These are phyloP conservation scores for Dalechampia spathulata DNA, from an alignment of 441 rosid species.

Conservation along the genomic window DNA sequence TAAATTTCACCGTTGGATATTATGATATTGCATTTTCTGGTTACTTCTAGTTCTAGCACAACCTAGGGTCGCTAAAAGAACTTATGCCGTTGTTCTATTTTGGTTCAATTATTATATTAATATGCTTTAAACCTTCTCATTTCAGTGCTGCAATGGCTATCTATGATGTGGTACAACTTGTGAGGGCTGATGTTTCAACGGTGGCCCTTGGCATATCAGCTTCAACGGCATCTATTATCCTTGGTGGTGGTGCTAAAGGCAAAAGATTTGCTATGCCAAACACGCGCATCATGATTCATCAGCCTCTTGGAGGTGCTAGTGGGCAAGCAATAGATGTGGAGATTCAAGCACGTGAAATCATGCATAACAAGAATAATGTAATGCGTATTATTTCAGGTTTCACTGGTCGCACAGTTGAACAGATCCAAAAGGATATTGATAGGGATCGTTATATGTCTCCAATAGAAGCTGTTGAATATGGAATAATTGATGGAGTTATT, in stretches of 20 bases:
- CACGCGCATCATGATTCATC: slow-evolving; percentile 89
- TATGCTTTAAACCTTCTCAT: slow-evolving; percentile 11
- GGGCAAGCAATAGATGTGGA: slow-evolving; percentile 81
- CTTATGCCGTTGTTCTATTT: too few relatives aligned
- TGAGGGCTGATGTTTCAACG: slow-evolving; percentile 91
- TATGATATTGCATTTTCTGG: too few relatives aligned
- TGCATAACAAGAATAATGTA: slow-evolving; percentile 69
- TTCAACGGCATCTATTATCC: slow-evolving; percentile 83
- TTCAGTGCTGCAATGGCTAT: slow-evolving; percentile 93
- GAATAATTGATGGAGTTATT: slow-evolving; percentile 86
- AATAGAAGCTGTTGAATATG: slow-evolving; percentile 85
- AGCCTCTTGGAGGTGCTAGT: slow-evolving; percentile 86
- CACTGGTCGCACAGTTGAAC: slow-evolving; percentile 63
- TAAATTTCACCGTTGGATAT: too few relatives aligned
- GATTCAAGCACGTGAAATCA: slow-evolving; percentile 79
- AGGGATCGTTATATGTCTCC: slow-evolving; percentile 90
- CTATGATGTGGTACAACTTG: slow-evolving; percentile 80
- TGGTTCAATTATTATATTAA: slow-evolving; percentile 13
- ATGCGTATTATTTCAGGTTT: slow-evolving; percentile 55
- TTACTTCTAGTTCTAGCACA: too few relatives aligned
- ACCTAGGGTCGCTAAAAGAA: too few relatives aligned
- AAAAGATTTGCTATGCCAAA: slow-evolving; percentile 97
- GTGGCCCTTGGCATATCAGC: slow-evolving; percentile 83
- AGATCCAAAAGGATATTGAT: slow-evolving; percentile 68
- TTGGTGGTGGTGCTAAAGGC: slow-evolving; percentile 88